Evolutionary conservation across 2,329 filamentous ascomycete genomes (phyloP), one percentile per base, ranked within the genome.

Genomic region (Periconia sp.): DNA sequence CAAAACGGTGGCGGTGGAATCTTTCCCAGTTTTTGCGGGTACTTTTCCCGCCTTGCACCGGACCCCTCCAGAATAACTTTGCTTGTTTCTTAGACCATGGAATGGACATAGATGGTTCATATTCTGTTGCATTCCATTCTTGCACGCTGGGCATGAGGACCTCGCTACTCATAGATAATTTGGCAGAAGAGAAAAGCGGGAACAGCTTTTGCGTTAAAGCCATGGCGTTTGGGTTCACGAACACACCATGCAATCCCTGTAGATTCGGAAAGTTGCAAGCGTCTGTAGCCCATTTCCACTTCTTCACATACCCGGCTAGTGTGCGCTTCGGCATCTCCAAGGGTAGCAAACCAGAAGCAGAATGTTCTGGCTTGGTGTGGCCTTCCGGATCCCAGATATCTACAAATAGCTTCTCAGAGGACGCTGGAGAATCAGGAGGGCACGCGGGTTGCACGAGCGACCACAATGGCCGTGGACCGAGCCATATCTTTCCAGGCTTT

Each of bases 1-100:
- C 79, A 59, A 91, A 88, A 1, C 88, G 84, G 60, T 90, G 87
- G 2, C 87, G 82, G 51, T 90, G 87, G 59, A 89, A 89, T 0
- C 83, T 80, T 7, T 75, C 79, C 87, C 87, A 91, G 55, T 84
- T 89, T 22, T 74, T 63, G 9, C 57, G 56, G 11, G 60, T 67
- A 46, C 74, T 73, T 4, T 71, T 65, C 4, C 76, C 76, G 1
- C 74, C 75, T 3, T 69, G 72, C n/a, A 75, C 74, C 4, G 68
- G 59, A 12, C 77, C 77, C 23, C 76, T 72, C 77, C 77, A 80
- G 18, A 74, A 63, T 6, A 76, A 43, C 5, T 57, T 63, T 33
- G 68, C 54, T 10, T 66, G 59, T 54, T 77, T 78, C 8, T 67
- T 36, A 1, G 58, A 49, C 77, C 77, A 79, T 0, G 52, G 12